Evolutionary conservation across 2,329 filamentous ascomycete genomes (phyloP).

Genomic region (Diaporthe nobilis): DNA sequence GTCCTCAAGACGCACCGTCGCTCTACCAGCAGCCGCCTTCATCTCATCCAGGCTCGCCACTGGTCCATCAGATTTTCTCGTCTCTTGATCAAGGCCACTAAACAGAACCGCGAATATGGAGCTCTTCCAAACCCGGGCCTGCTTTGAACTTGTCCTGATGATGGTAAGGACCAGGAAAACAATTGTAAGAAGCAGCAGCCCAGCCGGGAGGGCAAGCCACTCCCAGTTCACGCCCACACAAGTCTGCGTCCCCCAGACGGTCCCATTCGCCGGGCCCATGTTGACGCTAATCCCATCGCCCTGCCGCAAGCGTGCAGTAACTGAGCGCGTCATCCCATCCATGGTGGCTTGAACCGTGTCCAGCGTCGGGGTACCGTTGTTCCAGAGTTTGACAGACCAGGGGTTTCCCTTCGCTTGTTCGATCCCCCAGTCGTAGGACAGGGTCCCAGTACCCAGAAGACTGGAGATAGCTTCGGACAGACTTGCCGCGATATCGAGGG

Average conservation of each 20-base stretch:
- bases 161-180: not conserved
- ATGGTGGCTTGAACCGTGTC: not conserved
- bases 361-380: not conserved
- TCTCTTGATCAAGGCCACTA: not conserved
- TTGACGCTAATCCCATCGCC: not conserved
- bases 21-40: not conserved
- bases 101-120: slow-evolving; percentile 4
- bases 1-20: not conserved
- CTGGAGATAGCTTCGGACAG: not conserved
- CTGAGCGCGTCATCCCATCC: not conserved
- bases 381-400: slow-evolving; percentile 12
- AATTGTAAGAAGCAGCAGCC: not conserved
- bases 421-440: not conserved
- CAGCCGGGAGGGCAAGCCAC: not conserved
- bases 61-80: not conserved
- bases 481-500: accelerated
- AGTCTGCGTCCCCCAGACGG: not conserved
- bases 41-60: not conserved
- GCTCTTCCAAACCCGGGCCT: slow-evolving; percentile 2
- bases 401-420: not conserved
- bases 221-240: slow-evolving; percentile 9
- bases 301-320: slow-evolving; percentile 5
- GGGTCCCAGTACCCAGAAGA: not conserved
- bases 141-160: not conserved
- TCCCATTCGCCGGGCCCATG: not conserved